Evolutionary conservation across 768 basidiomycete species (phyloP), one percentile per base, ranked within the genome.

Genomic region (Russula olivacea): DNA sequence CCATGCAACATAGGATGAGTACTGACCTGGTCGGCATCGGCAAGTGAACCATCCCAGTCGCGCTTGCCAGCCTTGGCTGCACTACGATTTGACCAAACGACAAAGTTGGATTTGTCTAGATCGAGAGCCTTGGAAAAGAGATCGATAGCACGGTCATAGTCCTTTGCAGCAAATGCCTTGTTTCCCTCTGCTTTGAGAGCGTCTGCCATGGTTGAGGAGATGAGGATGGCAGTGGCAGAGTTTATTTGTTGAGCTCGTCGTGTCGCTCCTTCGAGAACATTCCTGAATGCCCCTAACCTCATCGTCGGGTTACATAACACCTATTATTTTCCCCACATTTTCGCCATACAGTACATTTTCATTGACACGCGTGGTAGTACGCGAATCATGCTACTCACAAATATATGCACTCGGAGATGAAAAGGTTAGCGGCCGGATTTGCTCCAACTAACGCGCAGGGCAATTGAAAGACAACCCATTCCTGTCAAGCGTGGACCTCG

Each of bases 151-250:
- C 81, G 85, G 77, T 91, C 87, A 76, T 91, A 97, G 69, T 97
- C 84, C 73, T 93, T 97, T 59, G 91, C 91, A 43, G 89, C 80
- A 76, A 98, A 98, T 23, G 95, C 93, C 72, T 94, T 93, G 81
- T 98, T 98, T 71, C 94, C 95, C 71, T 85, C 85, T 71, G 92
- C 90, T 79, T 98, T 98, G 68, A 97, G 79, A 63, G 84, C 77
- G 72, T 75, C 71, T 57, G 66, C 65, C 67, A 64, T 64, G 58
- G 15, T 60, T 34, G 28, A 28, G n/a, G 30, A 23, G 17, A 50
- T 12, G 47, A 6, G 15, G 48, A 32, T 25, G 30, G 7, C 9
- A 21, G 28, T 52, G n/a, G 2, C 2, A 32, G n/a, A 17, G 11
- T 32, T 17, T 21, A 2, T 6, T 15, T 9, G 21, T 14, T 23